Conservation (phyloP, 192 early-diverging fungal genomes). For the Backusella morwellensis region DNA sequence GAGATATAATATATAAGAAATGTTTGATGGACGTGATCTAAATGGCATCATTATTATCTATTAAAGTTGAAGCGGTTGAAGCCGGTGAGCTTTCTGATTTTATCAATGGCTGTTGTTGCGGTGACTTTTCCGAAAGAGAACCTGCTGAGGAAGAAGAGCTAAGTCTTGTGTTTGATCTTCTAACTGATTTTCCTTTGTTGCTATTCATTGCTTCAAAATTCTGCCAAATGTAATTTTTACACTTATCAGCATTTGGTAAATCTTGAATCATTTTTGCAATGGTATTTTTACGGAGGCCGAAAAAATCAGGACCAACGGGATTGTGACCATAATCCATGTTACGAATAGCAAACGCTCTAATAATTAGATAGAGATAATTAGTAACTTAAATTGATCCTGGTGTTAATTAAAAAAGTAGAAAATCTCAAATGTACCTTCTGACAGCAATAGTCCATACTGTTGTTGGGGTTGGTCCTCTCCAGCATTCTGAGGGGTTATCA, state of each 20-base stretch:
- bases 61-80: neutral
- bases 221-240: constrained; percentile 73
- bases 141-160: constrained; percentile 13
- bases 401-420: neutral
- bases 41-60: neutral
- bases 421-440: constrained; percentile 37
- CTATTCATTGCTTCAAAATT: constrained; percentile 50
- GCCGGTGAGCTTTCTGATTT: neutral
- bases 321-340: constrained; percentile 78
- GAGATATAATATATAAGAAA: neutral
- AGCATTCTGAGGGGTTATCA: constrained; percentile 68
- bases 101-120: neutral
- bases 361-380: neutral
- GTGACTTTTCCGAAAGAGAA: constrained; percentile 8
- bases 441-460: constrained; percentile 87
- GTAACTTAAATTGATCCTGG: neutral
- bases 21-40: neutral
- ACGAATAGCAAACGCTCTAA: constrained; percentile 73
- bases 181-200: constrained; percentile 10
- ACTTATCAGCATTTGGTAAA: constrained; percentile 72
- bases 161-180: constrained; percentile 8
- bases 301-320: constrained; percentile 88
- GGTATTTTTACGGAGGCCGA: constrained; percentile 85
- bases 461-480: constrained; percentile 74
- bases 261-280: constrained; percentile 90